phyloP scores from a whole-genome alignment of 2,329 filamentous ascomycete genomes.

The Botrytis galanthina region DNA sequence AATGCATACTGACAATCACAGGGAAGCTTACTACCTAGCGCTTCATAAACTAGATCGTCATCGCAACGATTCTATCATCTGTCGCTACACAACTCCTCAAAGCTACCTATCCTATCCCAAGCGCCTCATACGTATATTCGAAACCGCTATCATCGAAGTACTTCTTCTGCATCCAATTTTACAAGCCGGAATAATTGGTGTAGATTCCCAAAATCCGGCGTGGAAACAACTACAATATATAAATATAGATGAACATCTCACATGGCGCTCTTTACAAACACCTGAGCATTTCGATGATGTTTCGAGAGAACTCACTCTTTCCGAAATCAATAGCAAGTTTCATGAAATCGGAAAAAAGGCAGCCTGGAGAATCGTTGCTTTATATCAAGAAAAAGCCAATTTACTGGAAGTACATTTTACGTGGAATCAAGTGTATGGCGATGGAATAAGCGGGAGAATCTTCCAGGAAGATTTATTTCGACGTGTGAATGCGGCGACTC shows the following conservation, averaged over 20 bases:
- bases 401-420: neutral
- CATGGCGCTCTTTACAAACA: neutral
- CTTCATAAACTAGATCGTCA: slow-evolving; percentile 1
- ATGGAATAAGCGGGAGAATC: neutral
- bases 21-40: neutral
- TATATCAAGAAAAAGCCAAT: neutral
- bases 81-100: neutral
- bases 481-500: neutral
- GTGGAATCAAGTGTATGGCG: neutral
- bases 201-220: neutral
- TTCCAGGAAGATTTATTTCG: neutral
- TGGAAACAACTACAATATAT: neutral
- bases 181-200: neutral
- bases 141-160: neutral
- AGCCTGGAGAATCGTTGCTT: neutral
- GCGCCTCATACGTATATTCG: neutral
- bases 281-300: neutral
- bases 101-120: neutral
- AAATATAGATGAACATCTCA: neutral
- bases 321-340: neutral
- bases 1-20: neutral
- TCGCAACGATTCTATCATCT: neutral
- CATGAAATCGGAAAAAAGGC: neutral
- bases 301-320: neutral
- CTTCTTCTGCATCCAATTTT: neutral